phyloP scores from a whole-genome alignment of 78 protist genomes.

The Chrysochromulina tobinii region DNA sequence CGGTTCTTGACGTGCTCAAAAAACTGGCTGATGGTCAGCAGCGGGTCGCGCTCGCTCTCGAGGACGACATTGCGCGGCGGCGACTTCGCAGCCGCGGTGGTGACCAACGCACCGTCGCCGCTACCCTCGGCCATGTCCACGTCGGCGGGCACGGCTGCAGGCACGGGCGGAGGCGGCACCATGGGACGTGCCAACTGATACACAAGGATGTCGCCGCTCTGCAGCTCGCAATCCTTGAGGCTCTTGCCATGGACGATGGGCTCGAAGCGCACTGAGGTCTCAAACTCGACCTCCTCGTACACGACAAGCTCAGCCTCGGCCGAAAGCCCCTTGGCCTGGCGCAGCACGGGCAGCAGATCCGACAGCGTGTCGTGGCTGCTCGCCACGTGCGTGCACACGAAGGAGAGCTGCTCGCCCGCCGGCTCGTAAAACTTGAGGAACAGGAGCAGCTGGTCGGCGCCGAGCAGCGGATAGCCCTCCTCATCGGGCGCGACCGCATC shows the following conservation, averaged over 20 bases:
- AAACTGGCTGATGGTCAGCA: background rate
- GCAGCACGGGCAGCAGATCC: conserved; percentile 19
- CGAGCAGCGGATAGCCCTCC: background rate
- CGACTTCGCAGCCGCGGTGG: background rate
- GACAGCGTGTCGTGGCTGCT: background rate
- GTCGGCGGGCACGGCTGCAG: background rate
- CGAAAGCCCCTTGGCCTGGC: background rate
- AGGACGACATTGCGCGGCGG: too few species aligned
- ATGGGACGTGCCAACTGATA: background rate
- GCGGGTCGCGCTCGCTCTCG: background rate
- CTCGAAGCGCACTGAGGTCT: background rate
- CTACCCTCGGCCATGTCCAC: background rate
- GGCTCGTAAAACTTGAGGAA: conserved; percentile 12
- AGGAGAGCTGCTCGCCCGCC: background rate
- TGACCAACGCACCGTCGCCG: too few species aligned
- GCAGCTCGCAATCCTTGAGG: background rate
- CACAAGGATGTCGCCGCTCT: conserved; percentile 4
- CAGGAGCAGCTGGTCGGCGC: background rate
- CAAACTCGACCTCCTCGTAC: conserved; percentile 20
- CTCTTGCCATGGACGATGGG: background rate
- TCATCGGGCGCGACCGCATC: background rate
- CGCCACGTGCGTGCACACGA: conserved; percentile 11
- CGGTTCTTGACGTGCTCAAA: conserved; percentile 22
- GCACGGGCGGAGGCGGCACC: background rate
- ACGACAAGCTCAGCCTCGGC: background rate